phyloP scores from a whole-genome alignment of 139 green algal genomes.

The Pycnococcus provasolii region DNA sequence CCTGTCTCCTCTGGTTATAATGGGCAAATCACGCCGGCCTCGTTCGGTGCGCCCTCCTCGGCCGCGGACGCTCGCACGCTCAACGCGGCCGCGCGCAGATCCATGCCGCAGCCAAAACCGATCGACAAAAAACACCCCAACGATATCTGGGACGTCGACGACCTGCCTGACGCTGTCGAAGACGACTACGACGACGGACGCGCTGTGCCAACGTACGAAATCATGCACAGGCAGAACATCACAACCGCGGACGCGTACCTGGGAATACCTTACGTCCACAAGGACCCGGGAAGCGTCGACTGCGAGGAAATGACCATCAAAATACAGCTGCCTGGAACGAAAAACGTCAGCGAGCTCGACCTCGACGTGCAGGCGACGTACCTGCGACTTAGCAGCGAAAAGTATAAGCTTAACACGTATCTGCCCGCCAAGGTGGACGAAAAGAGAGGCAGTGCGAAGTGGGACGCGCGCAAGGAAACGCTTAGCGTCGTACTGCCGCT shows the following conservation, averaged over 20 bases:
- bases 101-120: too few species aligned
- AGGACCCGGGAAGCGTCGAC: not conserved
- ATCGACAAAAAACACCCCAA: not conserved
- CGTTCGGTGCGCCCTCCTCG: too few species aligned
- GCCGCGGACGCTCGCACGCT: too few species aligned
- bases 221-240: constrained; percentile 7
- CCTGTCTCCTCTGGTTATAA: too few species aligned
- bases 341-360: not conserved
- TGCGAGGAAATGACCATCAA: constrained; percentile 7
- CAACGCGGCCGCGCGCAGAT: too few species aligned
- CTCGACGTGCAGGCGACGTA: not conserved
- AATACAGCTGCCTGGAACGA: constrained; percentile 3
- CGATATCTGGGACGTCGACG: not conserved
- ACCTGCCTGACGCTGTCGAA: not conserved
- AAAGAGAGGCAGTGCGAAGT: constrained; percentile 2
- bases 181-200: not conserved
- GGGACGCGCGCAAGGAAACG: not conserved
- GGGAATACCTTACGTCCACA: constrained; percentile 1
- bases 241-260: constrained; percentile 6
- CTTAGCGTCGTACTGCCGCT: not conserved
- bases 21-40: too few species aligned
- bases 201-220: not conserved
- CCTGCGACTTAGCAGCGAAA: not conserved
- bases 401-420: constrained; percentile 11
- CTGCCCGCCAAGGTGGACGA: constrained; percentile 7